A percentile compares a stretch with the other conserved stretches of the same genome.
These are phyloP conservation scores for Ceratorhiza oryzae-sativae DNA, from an alignment of 1,284 basidiomycete genomes.

Conservation along the genomic window DNA sequence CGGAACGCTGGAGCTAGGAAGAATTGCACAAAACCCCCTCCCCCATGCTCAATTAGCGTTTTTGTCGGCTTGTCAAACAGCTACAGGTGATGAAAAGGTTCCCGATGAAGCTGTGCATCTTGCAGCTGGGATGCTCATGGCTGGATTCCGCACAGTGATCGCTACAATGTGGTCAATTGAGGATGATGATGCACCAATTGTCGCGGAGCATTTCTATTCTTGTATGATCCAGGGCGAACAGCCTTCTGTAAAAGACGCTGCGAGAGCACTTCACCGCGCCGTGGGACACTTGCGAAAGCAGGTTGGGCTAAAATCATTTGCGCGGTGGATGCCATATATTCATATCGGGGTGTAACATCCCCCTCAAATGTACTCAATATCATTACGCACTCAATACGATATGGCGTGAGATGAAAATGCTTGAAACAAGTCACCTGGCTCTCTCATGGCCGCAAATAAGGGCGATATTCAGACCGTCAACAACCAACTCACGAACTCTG, in stretches of 20 bases:
- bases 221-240: neutral
- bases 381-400: too few relatives aligned
- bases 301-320: neutral
- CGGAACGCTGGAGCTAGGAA: neutral
- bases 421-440: slow-evolving; percentile 44
- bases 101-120: slow-evolving; percentile 28
- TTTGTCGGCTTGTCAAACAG: slow-evolving; percentile 19
- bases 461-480: slow-evolving; percentile 44
- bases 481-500: slow-evolving; percentile 43
- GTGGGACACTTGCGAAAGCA: neutral
- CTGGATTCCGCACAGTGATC: slow-evolving; percentile 6
- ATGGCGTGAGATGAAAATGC: too few relatives aligned
- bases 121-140: slow-evolving; percentile 10
- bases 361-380: too few relatives aligned
- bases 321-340: slow-evolving; percentile 7
- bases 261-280: neutral
- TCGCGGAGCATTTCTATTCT: neutral
- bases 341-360: slow-evolving; percentile 11
- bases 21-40: neutral
- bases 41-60: neutral
- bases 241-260: neutral
- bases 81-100: neutral
- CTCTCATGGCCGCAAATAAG: slow-evolving; percentile 43
- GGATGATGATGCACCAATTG: neutral
- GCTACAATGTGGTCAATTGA: slow-evolving; percentile 31